Conservation (phyloP, 2,329 filamentous ascomycete genomes). For the Xylaria sp. region DNA sequence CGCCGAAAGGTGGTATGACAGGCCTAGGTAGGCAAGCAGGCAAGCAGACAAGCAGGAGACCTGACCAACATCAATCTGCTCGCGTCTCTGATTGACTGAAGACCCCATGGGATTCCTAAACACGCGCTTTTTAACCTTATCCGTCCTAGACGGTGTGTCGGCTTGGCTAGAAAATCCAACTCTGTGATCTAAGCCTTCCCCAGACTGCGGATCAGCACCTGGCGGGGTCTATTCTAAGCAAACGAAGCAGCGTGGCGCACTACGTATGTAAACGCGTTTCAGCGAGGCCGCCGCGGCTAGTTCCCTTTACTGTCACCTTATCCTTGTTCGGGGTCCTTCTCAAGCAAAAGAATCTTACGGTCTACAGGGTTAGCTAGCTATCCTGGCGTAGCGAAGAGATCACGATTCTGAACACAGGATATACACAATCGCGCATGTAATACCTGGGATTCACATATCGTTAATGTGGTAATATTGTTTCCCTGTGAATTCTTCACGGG, state of each 20-base stretch:
- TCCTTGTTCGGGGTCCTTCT: constrained; percentile 20
- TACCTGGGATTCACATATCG: constrained; percentile 7
- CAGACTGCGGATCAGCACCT: constrained; percentile 9
- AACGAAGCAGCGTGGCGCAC: no score
- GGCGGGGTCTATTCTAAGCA: no score
- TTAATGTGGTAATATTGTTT: constrained; percentile 12
- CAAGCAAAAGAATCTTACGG: constrained; percentile 13
- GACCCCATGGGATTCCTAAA: neutral
- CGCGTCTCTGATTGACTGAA: constrained; percentile 12
- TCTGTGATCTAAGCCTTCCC: constrained; percentile 16
- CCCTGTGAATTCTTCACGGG: constrained; percentile 11
- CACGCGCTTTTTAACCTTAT: neutral
- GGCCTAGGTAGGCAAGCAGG: no score
- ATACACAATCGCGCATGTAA: constrained; percentile 12
- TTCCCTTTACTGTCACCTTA: constrained; percentile 19
- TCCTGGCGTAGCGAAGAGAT: constrained; percentile 24
- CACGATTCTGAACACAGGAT: constrained; percentile 12
- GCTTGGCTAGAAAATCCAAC: neutral
- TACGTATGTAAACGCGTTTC: constrained; percentile 24
- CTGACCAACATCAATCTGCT: constrained; percentile 9
- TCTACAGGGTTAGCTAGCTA: constrained; percentile 20
- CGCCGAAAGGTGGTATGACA: no score
- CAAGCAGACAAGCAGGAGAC: neutral
- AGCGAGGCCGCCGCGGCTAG: constrained; percentile 25
- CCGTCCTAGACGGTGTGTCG: neutral